Percentiles rank a stretch among this genome's conserved stretches.
These are phyloP conservation scores for Hypsizygus marmoreus DNA, from an alignment of 768 basidiomycete genomes.

Conservation along the genomic window DNA sequence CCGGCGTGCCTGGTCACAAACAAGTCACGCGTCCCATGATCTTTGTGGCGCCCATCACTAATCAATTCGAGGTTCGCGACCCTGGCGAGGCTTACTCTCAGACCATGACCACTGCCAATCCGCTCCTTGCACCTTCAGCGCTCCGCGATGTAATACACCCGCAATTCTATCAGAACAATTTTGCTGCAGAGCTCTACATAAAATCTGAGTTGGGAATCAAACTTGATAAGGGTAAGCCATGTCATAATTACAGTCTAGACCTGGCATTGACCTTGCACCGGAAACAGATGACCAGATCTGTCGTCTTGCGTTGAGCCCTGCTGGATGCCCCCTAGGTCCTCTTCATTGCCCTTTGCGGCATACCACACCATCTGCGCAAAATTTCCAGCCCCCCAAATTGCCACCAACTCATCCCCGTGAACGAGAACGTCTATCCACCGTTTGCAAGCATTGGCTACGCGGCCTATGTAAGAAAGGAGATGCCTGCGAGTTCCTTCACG, in stretches of 20 bases:
- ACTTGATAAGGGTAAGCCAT: constrained; percentile 82
- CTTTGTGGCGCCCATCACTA: constrained; percentile 3
- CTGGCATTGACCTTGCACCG: not conserved
- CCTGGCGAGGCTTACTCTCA: too few relatives aligned
- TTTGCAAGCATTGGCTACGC: constrained; percentile 98
- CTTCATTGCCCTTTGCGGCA: constrained; percentile 90
- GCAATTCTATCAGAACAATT: constrained; percentile 94
- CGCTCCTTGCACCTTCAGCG: constrained; percentile 57
- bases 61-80: not conserved
- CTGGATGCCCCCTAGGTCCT: constrained; percentile 91
- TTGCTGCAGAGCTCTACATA: constrained; percentile 76
- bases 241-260: too few relatives aligned
- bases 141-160: constrained; percentile 77
- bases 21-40: constrained; percentile 1
- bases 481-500: constrained; percentile 97
- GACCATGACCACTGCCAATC: constrained; percentile 43
- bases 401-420: constrained; percentile 82
- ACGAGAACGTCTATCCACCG: constrained; percentile 82
- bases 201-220: constrained; percentile 84
- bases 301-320: constrained; percentile 73
- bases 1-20: constrained; percentile 4
- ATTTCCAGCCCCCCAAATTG: constrained; percentile 88
- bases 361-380: constrained; percentile 82
- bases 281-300: constrained; percentile 91
- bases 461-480: constrained; percentile 98